These are phyloP conservation scores for Scleroderma bovista DNA, from an alignment of 768 basidiomycete genomes.

Conservation along the genomic window DNA sequence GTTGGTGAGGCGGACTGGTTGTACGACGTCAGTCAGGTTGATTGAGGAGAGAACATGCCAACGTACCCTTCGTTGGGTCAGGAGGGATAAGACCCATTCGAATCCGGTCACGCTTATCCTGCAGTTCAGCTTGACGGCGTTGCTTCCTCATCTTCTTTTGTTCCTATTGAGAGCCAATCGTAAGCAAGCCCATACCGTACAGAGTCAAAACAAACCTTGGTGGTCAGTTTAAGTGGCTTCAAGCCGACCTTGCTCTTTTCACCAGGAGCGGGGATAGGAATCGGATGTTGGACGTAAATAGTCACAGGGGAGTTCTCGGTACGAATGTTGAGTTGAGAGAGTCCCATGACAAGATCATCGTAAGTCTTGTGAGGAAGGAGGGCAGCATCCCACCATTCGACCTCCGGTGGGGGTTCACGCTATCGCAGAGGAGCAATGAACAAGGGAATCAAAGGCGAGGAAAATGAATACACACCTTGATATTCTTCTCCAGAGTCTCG, in stretches of 20 bases:
- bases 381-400: slow-evolving; percentile 97
- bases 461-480: slow-evolving; percentile 52
- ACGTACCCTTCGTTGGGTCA: slow-evolving; percentile 86
- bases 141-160: slow-evolving; percentile 97
- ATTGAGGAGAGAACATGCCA: background rate
- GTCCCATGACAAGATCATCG: slow-evolving; percentile 58
- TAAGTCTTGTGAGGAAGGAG: slow-evolving; percentile 79
- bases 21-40: background rate
- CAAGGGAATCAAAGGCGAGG: background rate
- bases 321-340: slow-evolving; percentile 58
- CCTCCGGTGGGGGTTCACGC: slow-evolving; percentile 81
- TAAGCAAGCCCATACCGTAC: background rate
- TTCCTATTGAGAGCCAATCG: slow-evolving; percentile 41
- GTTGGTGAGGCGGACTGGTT: slow-evolving; percentile 83
- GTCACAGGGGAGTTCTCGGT: slow-evolving; percentile 72
- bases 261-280: slow-evolving; percentile 86
- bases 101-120: slow-evolving; percentile 92
- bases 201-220: slow-evolving; percentile 47
- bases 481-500: slow-evolving; percentile 83
- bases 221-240: slow-evolving; percentile 88
- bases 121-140: slow-evolving; percentile 77
- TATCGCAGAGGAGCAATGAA: slow-evolving; percentile 24
- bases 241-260: slow-evolving; percentile 77
- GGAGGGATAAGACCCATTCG: slow-evolving; percentile 95
- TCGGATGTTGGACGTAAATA: slow-evolving; percentile 93